Evolutionary conservation across 805 yeast genomes (phyloP), one percentile per base, ranked within the genome.

Genomic region (Torulaspora gathmanii): DNA sequence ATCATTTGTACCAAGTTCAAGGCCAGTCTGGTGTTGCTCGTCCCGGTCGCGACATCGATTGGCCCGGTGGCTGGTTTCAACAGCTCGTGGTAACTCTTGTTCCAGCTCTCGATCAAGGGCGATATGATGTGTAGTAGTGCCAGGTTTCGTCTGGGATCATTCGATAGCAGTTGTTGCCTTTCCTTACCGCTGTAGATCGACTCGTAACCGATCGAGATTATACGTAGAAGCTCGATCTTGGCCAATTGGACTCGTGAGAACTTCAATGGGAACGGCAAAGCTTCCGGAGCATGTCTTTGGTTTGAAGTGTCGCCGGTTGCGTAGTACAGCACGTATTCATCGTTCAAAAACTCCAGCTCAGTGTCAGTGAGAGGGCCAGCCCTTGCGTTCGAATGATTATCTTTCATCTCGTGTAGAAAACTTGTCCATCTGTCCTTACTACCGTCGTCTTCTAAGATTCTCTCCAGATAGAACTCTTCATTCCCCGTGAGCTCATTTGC

Each of bases 51-150:
- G 34, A 52, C 54, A 42, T 64, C 59, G 11, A 61, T 61, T 22
- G 61, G 64, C 20, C 68, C 64, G 39, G 65, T 58, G 34, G 65
- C 59, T 22, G 79, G 80, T 37, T 66, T 70, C 50, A 88, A 63
- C 31, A 83, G 63, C 37, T 71, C 72, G 45, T 71, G 70, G 57
- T 84, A 86, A 36, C 79, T 80, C 31, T 74, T 70, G 47, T 79
- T 76, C 97, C 97, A 90, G 51, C 78, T 79, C 46, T 81, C 85
- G 45, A 90, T 71, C 50, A 88, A 73, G 1, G 96, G 91, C 9
- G 86, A 75, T 46, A 90, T 69, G 40, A 89, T 79, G 46, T 79
- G 79, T 53, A 90, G 70, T 9, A 89, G 74, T 0, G 89, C 77
- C 37, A 90, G 66, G 55, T 83, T 83, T 51, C 83, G 89, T 33